phyloP scores from a whole-genome alignment of 2,329 filamentous ascomycete genomes.

The Teratosphaeria nubilosa region DNA sequence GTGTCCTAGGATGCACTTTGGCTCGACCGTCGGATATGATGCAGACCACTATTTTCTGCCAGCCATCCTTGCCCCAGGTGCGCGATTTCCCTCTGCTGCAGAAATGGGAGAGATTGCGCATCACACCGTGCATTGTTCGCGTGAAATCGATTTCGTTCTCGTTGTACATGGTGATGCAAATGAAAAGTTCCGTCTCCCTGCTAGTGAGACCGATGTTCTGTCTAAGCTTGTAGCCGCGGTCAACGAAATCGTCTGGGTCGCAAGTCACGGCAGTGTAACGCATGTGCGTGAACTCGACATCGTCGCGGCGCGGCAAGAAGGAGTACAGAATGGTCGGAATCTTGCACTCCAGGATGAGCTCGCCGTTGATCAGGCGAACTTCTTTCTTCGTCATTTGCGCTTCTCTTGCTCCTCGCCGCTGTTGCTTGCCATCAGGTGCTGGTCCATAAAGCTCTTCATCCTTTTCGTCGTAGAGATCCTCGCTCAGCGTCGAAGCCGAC shows the following conservation, averaged over 20 bases:
- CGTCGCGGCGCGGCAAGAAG: constrained; percentile 84
- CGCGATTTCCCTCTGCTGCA: constrained; percentile 84
- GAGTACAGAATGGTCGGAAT: constrained; percentile 97
- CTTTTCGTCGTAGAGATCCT: constrained; percentile 32
- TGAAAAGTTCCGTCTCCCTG: constrained; percentile 89
- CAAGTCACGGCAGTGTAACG: constrained; percentile 97
- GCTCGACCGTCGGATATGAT: constrained; percentile 90
- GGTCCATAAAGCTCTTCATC: constrained; percentile 63
- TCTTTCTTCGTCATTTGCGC: constrained; percentile 89
- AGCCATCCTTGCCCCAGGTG: constrained; percentile 93
- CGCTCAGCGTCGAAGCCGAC: constrained; percentile 51
- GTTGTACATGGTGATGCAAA: constrained; percentile 98
- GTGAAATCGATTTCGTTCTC: constrained; percentile 96
- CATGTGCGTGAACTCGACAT: constrained; percentile 97
- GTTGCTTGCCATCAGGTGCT: constrained; percentile 76
- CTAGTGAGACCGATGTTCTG: constrained; percentile 77
- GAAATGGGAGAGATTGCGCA: constrained; percentile 97
- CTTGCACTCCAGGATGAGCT: constrained; percentile 96
- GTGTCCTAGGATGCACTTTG: constrained; percentile 83
- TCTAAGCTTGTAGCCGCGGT: constrained; percentile 80
- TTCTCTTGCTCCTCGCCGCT: constrained; percentile 73
- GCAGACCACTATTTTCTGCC: constrained; percentile 98
- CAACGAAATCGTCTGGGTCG: constrained; percentile 87
- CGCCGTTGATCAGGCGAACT: constrained; percentile 91
- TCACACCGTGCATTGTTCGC: constrained; percentile 94